Percentiles rank a stretch among this genome's conserved stretches.
Evolutionary conservation across 768 basidiomycete genomes (phyloP).

Genomic region (Porpolomopsis calyptriformis): DNA sequence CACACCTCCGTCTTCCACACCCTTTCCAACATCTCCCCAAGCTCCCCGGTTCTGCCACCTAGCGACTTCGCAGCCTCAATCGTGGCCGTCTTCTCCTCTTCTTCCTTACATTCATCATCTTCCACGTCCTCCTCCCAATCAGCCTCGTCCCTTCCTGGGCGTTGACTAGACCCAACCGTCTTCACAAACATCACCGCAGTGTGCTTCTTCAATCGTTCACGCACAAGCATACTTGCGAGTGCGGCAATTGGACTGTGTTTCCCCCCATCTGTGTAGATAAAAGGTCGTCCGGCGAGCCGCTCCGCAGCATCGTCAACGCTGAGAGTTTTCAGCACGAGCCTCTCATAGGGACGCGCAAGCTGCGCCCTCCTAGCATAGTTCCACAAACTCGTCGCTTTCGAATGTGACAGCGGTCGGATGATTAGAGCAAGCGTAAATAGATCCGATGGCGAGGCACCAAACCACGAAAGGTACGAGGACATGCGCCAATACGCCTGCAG

Average conservation of each 20-base stretch:
- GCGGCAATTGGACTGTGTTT: slow-evolving; percentile 33
- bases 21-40: slow-evolving; percentile 48
- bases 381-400: slow-evolving; percentile 8
- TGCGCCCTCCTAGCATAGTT: slow-evolving; percentile 12
- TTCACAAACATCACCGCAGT: slow-evolving; percentile 45
- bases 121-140: slow-evolving; percentile 24
- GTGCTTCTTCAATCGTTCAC: slow-evolving; percentile 41
- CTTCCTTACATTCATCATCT: too few relatives aligned
- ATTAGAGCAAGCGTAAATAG: slow-evolving; percentile 50
- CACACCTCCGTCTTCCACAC: slow-evolving; percentile 36
- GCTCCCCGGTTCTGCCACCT: slow-evolving; percentile 43
- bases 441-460: slow-evolving; percentile 33
- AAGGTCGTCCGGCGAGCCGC: slow-evolving; percentile 19
- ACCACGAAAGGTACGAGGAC: slow-evolving; percentile 29
- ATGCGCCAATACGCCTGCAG: slow-evolving; percentile 47
- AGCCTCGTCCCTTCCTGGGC: slow-evolving; percentile 21
- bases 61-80: slow-evolving; percentile 53
- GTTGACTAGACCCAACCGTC: slow-evolving; percentile 16
- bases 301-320: slow-evolving; percentile 43
- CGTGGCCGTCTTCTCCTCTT: slow-evolving; percentile 35
- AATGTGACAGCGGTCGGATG: slow-evolving; percentile 22
- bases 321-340: slow-evolving; percentile 42
- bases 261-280: slow-evolving; percentile 11
- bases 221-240: slow-evolving; percentile 41
- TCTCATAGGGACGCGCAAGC: slow-evolving; percentile 35